A percentile compares a stretch with the other conserved stretches of the same genome.
Conservation (phyloP, 345 rosid genomes). For the Cardamine occulta region DNA sequence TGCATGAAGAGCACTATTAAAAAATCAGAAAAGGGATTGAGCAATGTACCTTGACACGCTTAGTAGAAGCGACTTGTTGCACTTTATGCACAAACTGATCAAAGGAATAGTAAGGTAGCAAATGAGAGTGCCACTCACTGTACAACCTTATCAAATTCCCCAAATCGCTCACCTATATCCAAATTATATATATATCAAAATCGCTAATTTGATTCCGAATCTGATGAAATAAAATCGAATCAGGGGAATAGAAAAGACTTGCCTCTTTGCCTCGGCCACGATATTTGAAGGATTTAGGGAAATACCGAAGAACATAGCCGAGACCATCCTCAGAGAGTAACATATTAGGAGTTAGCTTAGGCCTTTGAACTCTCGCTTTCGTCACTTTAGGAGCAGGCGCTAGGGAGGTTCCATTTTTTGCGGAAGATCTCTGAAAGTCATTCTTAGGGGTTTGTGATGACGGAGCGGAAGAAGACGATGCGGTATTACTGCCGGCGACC, state of each 20-base stretch:
- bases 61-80: constrained; percentile 79
- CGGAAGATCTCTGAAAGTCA: constrained; percentile 28
- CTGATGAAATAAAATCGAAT: not conserved
- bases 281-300: constrained; percentile 78
- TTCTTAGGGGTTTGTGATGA: constrained; percentile 33
- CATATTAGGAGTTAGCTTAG: constrained; percentile 82
- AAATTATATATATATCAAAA: not conserved
- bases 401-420: constrained; percentile 35
- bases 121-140: constrained; percentile 82
- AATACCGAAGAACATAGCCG: constrained; percentile 83
- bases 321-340: constrained; percentile 85
- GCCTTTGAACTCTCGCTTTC: constrained; percentile 50
- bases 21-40: not conserved
- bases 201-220: constrained; percentile 7
- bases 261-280: constrained; percentile 93
- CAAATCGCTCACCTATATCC: constrained; percentile 70
- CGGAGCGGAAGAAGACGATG: constrained; percentile 18
- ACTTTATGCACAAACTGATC: constrained; percentile 84
- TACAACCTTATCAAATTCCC: constrained; percentile 75
- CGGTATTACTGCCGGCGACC: constrained; percentile 16
- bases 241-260: constrained; percentile 2
- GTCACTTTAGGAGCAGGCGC: constrained; percentile 32
- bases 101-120: constrained; percentile 80
- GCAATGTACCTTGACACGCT: constrained; percentile 71
- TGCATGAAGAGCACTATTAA: not conserved